Percentiles rank a stretch among this genome's conserved stretches.
These are phyloP conservation scores for Tuber umbilicatum DNA, from an alignment of 495 filamentous ascomycete genomes.

Conservation along the genomic window DNA sequence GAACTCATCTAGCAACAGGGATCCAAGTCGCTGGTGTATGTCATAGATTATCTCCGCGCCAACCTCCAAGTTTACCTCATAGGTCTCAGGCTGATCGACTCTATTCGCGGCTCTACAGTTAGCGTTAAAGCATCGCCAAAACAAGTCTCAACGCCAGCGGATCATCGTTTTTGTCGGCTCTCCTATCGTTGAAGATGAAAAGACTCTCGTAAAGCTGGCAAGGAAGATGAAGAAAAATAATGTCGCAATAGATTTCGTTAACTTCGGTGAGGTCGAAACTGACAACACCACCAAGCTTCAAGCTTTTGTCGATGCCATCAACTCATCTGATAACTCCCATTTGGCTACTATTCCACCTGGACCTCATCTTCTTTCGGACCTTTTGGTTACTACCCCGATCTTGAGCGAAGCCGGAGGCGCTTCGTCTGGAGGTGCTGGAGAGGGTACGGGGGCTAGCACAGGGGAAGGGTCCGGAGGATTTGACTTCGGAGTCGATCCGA, in stretches of 20 bases:
- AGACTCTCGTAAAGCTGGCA: slow-evolving; percentile 77
- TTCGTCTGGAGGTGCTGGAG: slow-evolving; percentile 46
- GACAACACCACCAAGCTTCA: slow-evolving; percentile 87
- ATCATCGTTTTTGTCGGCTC: slow-evolving; percentile 95
- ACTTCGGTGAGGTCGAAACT: slow-evolving; percentile 86
- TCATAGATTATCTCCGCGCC: slow-evolving; percentile 20
- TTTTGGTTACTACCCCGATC: slow-evolving; percentile 86
- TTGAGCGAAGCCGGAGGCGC: slow-evolving; percentile 53
- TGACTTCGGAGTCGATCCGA: slow-evolving; percentile 73
- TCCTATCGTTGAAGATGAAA: slow-evolving; percentile 80
- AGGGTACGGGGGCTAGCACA: slow-evolving; percentile 52
- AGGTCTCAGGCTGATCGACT: slow-evolving; percentile 17
- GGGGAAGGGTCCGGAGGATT: slow-evolving; percentile 53
- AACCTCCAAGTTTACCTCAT: neutral
- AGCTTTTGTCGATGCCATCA: slow-evolving; percentile 86
- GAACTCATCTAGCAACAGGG: slow-evolving; percentile 76
- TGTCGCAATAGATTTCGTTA: slow-evolving; percentile 83
- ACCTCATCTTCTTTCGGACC: slow-evolving; percentile 81
- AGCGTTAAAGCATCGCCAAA: slow-evolving; percentile 95
- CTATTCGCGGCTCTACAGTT: slow-evolving; percentile 51
- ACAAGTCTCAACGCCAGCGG: slow-evolving; percentile 88
- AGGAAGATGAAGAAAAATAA: slow-evolving; percentile 98
- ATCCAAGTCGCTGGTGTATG: slow-evolving; percentile 90
- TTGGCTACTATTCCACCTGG: slow-evolving; percentile 86
- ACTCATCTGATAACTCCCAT: slow-evolving; percentile 80